These are phyloP conservation scores for Pouteria glomerata DNA, from an alignment of 148 eudicot species.

Conservation along the genomic window DNA sequence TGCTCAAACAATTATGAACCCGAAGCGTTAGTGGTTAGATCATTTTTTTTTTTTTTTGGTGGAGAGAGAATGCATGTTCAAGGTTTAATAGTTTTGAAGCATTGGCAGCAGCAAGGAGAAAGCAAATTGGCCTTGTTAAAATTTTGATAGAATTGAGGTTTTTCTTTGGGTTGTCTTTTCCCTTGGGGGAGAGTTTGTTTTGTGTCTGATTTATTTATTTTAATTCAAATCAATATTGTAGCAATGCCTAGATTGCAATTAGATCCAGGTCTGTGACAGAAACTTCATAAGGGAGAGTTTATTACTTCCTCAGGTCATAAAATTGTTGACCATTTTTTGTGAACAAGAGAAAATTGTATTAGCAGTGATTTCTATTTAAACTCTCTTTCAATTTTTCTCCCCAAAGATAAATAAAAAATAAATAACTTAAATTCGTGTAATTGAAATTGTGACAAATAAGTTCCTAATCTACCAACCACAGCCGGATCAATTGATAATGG, in stretches of 20 bases:
- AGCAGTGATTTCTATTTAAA: neutral
- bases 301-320: too few species aligned
- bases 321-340: too few species aligned
- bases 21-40: conserved; percentile 6
- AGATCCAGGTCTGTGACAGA: too few species aligned
- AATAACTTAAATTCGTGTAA: too few species aligned
- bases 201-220: neutral
- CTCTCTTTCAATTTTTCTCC: neutral
- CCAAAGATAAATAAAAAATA: neutral
- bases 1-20: conserved; percentile 25
- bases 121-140: neutral
- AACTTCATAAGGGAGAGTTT: too few species aligned
- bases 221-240: neutral
- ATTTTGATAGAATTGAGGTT: neutral
- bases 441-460: too few species aligned
- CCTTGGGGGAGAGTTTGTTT: neutral
- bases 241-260: too few species aligned
- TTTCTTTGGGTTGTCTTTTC: neutral
- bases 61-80: neutral
- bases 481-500: neutral
- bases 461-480: too few species aligned
- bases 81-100: neutral
- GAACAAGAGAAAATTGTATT: too few species aligned
- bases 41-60: too few species aligned
- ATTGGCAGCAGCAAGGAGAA: conserved; percentile 3